A percentile compares a stretch with the other conserved stretches of the same genome.
These are phyloP conservation scores for Nemophila menziesii DNA, from an alignment of 257 asterid genomes.

Conservation along the genomic window DNA sequence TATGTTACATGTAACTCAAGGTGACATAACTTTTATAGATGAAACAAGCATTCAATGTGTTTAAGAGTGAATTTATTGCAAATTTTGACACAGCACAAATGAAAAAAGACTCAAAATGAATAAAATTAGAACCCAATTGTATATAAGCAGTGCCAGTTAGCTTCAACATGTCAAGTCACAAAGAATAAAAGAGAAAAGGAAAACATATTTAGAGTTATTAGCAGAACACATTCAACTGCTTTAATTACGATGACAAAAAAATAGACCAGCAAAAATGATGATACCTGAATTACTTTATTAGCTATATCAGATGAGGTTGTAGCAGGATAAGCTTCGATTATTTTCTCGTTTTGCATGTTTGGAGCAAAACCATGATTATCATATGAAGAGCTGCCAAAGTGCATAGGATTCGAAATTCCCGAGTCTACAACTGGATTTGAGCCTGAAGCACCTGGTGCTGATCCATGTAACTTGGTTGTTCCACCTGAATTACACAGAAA, in stretches of 20 bases:
- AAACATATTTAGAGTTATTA: neutral
- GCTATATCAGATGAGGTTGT: slow-evolving; percentile 36
- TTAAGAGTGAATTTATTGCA: neutral
- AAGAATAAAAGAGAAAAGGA: neutral
- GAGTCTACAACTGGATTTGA: slow-evolving; percentile 51
- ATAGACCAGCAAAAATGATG: neutral
- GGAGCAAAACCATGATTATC: slow-evolving; percentile 56
- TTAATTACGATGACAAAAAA: neutral
- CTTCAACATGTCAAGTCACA: neutral
- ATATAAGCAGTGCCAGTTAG: neutral
- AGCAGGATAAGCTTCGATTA: slow-evolving; percentile 41
- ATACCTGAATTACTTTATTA: slow-evolving; percentile 38
- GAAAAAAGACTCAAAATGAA: neutral
- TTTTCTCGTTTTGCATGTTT: slow-evolving; percentile 56
- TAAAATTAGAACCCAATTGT: neutral
- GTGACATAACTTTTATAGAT: neutral
- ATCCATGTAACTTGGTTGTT: slow-evolving; percentile 47
- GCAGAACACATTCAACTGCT: neutral
- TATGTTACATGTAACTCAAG: too few relatives aligned
- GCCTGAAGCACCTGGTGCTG: slow-evolving; percentile 37
- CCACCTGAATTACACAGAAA: slow-evolving; percentile 32
- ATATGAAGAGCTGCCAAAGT: slow-evolving; percentile 54
- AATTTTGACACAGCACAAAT: neutral
- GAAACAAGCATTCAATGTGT: neutral
- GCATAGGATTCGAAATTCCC: slow-evolving; percentile 43